These are phyloP conservation scores for Leptomonas seymouri DNA, from an alignment of 208 protist genomes.

Conservation along the genomic window DNA sequence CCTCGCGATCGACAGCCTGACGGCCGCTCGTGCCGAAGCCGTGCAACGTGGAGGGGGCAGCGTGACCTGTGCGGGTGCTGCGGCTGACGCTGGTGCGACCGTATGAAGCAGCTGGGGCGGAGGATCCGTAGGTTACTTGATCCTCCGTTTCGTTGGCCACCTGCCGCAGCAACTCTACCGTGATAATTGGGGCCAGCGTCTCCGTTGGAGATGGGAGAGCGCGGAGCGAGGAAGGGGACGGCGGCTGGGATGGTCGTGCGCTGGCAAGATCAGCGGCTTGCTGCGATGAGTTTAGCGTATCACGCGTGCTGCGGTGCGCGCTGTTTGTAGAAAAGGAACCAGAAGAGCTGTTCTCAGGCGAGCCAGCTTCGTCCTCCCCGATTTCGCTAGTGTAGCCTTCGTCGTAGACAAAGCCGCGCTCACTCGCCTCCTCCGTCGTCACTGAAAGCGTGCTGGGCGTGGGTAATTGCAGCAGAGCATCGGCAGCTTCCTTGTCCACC, in stretches of 20 bases:
- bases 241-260: too few relatives aligned
- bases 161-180: slow-evolving; percentile 32
- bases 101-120: not conserved
- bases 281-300: not conserved
- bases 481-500: not conserved
- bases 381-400: slow-evolving; percentile 28
- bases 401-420: slow-evolving; percentile 28
- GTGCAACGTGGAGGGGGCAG: slow-evolving; percentile 10
- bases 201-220: not conserved
- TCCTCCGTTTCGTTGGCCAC: slow-evolving; percentile 8
- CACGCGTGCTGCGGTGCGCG: too few relatives aligned
- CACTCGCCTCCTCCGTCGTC: slow-evolving; percentile 25
- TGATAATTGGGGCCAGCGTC: slow-evolving; percentile 12
- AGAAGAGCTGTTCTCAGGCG: not conserved
- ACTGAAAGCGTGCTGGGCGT: not conserved
- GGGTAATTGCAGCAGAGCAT: not conserved
- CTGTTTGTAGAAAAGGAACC: not conserved
- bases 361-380: slow-evolving; percentile 3
- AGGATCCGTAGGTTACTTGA: not conserved
- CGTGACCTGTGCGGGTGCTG: slow-evolving; percentile 9
- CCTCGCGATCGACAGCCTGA: slow-evolving; percentile 10
- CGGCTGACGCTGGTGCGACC: slow-evolving; percentile 11
- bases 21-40: slow-evolving; percentile 6
- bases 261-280: not conserved
- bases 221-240: too few relatives aligned